Percentiles rank a stretch among this genome's conserved stretches.
These are phyloP conservation scores for Aspergillus bertholletiae DNA, from an alignment of 495 filamentous ascomycete species.

Conservation along the genomic window DNA sequence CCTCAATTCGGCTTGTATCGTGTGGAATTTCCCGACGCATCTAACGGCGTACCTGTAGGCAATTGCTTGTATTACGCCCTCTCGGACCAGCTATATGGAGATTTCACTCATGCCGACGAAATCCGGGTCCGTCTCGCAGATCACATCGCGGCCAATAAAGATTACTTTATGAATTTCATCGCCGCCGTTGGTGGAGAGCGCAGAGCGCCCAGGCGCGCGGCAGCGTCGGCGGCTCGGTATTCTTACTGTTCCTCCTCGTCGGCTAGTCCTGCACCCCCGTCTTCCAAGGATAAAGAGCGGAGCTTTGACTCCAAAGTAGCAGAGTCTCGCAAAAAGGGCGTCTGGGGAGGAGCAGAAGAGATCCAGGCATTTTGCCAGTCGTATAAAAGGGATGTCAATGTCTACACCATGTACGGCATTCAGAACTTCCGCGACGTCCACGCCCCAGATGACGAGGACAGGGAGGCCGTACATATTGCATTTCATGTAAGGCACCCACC, in stretches of 20 bases:
- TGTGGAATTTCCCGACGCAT: constrained; percentile 18
- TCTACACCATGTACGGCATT: constrained; percentile 53
- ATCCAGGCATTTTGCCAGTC: constrained; percentile 64
- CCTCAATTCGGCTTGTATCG: neutral
- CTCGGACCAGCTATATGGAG: constrained; percentile 69
- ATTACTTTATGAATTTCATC: constrained; percentile 67
- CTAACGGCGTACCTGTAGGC: constrained; percentile 37
- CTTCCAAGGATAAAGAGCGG: constrained; percentile 55
- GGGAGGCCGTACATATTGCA: constrained; percentile 58
- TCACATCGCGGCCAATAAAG: constrained; percentile 58
- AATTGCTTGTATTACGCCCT: constrained; percentile 78
- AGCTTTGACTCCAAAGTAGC: constrained; percentile 61
- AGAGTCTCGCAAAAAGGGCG: constrained; percentile 57
- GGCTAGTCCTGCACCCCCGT: constrained; percentile 31
- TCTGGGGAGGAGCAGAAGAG: constrained; percentile 71
- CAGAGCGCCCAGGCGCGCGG: constrained; percentile 59
- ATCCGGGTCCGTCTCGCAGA: constrained; percentile 60
- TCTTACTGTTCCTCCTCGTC: constrained; percentile 33
- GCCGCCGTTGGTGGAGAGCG: constrained; percentile 57
- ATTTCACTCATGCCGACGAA: constrained; percentile 52
- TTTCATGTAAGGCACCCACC: constrained; percentile 57
- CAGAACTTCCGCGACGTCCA: constrained; percentile 45
- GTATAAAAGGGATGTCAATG: constrained; percentile 60
- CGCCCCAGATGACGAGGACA: constrained; percentile 37
- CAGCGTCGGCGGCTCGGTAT: constrained; percentile 36